phyloP scores from a whole-genome alignment of 139 green algal species.

The Limnomonas spitsbergensis region DNA sequence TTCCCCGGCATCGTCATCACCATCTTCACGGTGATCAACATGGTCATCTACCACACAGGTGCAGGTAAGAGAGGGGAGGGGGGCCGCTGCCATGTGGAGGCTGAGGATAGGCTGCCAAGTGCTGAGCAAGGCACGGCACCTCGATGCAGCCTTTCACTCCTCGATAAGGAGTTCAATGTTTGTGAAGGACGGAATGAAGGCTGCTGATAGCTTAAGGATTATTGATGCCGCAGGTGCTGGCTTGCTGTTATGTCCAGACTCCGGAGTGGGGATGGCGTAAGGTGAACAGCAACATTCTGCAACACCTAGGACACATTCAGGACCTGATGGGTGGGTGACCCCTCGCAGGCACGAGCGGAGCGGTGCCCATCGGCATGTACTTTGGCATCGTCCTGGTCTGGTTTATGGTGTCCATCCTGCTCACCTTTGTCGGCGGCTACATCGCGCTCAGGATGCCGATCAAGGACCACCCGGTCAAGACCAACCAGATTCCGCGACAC shows the following conservation, averaged over 20 bases:
- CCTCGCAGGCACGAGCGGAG: slow-evolving; percentile 50
- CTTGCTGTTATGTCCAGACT: too few relatives aligned
- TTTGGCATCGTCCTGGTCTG: slow-evolving; percentile 85
- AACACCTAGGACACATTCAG: too few relatives aligned
- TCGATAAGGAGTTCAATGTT: not conserved
- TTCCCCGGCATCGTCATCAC: slow-evolving; percentile 81
- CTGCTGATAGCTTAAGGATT: too few relatives aligned
- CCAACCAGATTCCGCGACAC: slow-evolving; percentile 97
- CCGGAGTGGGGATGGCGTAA: too few relatives aligned
- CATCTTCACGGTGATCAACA: slow-evolving; percentile 80
- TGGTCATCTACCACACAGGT: slow-evolving; percentile 76
- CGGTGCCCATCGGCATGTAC: slow-evolving; percentile 84
- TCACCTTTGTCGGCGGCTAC: slow-evolving; percentile 66
- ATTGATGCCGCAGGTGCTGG: too few relatives aligned
- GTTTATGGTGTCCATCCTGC: slow-evolving; percentile 84
- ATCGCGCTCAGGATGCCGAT: slow-evolving; percentile 52
- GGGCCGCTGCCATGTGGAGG: not conserved
- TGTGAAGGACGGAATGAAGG: not conserved
- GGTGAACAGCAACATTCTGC: too few relatives aligned
- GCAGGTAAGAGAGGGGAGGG: too few relatives aligned
- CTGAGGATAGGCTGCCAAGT: not conserved
- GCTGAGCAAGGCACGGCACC: not conserved
- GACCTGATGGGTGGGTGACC: not conserved
- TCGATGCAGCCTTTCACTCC: not conserved
- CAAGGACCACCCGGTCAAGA: slow-evolving; percentile 74